phyloP scores from a whole-genome alignment of 148 eudicot species.

The Heliosperma pusillum region DNA sequence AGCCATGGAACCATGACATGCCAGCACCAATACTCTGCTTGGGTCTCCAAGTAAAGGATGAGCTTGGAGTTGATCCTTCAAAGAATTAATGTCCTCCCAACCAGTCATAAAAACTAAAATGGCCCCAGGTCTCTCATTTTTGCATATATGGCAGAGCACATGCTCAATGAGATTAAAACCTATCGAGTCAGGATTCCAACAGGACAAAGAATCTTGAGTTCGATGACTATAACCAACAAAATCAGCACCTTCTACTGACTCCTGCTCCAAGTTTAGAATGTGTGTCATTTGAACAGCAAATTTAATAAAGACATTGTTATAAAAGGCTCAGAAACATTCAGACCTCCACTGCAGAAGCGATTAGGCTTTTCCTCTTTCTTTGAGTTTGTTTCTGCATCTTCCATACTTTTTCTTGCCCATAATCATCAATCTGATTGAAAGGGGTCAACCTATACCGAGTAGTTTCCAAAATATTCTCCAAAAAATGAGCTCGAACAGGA shows the following conservation, averaged over 20 bases:
- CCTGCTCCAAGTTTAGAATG: constrained; percentile 45
- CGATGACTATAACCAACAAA: constrained; percentile 56
- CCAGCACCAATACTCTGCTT: constrained; percentile 74
- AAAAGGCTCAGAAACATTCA: constrained; percentile 1
- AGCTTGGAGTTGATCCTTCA: constrained; percentile 91
- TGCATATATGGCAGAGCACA: constrained; percentile 75
- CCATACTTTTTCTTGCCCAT: constrained; percentile 94
- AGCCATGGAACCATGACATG: constrained; percentile 99
- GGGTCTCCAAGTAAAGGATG: constrained; percentile 93
- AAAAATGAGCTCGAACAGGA: constrained; percentile 83
- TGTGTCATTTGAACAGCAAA: constrained; percentile 12
- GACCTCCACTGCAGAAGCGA: constrained; percentile 97
- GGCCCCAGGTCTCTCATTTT: constrained; percentile 88
- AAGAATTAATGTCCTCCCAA: constrained; percentile 94
- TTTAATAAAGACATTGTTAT: neutral
- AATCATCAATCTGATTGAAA: constrained; percentile 92
- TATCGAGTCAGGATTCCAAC: constrained; percentile 99
- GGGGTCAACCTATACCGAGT: constrained; percentile 74
- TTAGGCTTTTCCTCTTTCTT: constrained; percentile 83
- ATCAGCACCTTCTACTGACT: constrained; percentile 65
- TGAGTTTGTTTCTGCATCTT: constrained; percentile 90
- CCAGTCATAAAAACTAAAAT: constrained; percentile 98
- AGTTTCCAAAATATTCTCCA: constrained; percentile 85
- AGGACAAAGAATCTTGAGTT: constrained; percentile 72
- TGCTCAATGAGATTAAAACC: constrained; percentile 95